phyloP scores from a whole-genome alignment of 352 stramenopile species.

The Pythium oligandrum region DNA sequence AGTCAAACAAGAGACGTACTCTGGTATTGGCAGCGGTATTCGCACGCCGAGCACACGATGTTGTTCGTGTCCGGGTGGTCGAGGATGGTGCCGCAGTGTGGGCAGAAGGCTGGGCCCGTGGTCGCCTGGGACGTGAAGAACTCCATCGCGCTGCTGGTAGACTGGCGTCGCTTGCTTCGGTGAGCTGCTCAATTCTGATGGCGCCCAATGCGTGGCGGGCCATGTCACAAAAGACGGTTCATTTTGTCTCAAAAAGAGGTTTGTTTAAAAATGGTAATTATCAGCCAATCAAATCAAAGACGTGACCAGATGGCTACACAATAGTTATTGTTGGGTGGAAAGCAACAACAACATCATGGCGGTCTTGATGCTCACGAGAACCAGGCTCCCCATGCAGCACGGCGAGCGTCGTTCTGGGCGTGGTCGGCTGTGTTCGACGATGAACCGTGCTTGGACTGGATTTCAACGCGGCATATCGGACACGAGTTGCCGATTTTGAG shows the following conservation, averaged over 20 bases:
- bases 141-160: conserved; percentile 28
- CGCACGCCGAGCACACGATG: conserved; percentile 83
- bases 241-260: conserved; percentile 12
- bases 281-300: too few relatives aligned
- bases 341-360: too few relatives aligned
- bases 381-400: conserved; percentile 74
- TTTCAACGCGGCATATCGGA: conserved; percentile 76
- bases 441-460: conserved; percentile 42
- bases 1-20: conserved; percentile 28
- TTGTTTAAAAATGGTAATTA: background rate
- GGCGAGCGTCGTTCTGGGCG: conserved; percentile 38
- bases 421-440: conserved; percentile 18
- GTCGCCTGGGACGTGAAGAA: conserved; percentile 67
- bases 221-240: too few relatives aligned
- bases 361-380: conserved; percentile 38
- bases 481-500: conserved; percentile 82
- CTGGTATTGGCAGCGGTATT: conserved; percentile 82
- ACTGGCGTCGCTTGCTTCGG: conserved; percentile 12
- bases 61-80: conserved; percentile 85
- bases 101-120: conserved; percentile 82
- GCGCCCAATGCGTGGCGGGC: background rate
- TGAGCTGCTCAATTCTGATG: background rate
- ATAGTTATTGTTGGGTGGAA: too few relatives aligned
- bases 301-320: too few relatives aligned
- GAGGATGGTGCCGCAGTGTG: conserved; percentile 85